Evolutionary conservation across 345 rosid species (phyloP).

Genomic region (Kandelia obovata): DNA sequence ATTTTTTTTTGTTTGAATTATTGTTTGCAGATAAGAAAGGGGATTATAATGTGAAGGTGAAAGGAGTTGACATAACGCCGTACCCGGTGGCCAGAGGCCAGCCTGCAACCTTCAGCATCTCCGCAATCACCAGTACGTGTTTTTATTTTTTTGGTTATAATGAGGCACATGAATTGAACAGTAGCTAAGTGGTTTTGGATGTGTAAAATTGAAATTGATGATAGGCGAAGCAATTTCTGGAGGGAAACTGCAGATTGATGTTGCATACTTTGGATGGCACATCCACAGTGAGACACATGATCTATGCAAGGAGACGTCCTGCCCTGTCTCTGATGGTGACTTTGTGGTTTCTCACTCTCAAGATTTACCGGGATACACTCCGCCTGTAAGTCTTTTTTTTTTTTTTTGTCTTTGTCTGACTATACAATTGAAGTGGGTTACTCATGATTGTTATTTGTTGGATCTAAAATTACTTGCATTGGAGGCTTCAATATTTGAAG

Average conservation of each 20-base stretch:
- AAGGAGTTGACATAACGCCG: constrained; percentile 42
- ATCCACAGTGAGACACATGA: constrained; percentile 76
- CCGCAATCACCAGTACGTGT: constrained; percentile 32
- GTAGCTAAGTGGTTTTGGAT: background rate
- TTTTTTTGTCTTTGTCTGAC: background rate
- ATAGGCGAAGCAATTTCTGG: constrained; percentile 47
- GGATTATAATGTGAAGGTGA: constrained; percentile 39
- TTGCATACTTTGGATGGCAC: constrained; percentile 81
- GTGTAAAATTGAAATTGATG: too few species aligned
- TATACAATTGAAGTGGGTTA: background rate
- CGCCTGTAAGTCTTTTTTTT: constrained; percentile 61
- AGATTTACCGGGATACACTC: constrained; percentile 78
- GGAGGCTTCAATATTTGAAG: too few species aligned
- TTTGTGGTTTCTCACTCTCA: constrained; percentile 82
- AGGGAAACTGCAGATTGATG: constrained; percentile 77
- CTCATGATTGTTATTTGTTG: background rate
- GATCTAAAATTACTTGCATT: too few species aligned
- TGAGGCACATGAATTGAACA: background rate
- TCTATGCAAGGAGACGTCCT: constrained; percentile 73
- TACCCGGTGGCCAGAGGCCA: constrained; percentile 42
- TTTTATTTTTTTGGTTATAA: background rate
- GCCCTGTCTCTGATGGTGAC: constrained; percentile 78
- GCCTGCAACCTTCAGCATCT: constrained; percentile 42
- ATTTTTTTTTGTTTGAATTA: constrained; percentile 1
- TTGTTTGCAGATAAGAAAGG: constrained; percentile 30